A percentile compares a stretch with the other conserved stretches of the same genome.
These are phyloP conservation scores for Tolypocladium nubicola DNA, from an alignment of 2,329 filamentous ascomycete species.

Conservation along the genomic window DNA sequence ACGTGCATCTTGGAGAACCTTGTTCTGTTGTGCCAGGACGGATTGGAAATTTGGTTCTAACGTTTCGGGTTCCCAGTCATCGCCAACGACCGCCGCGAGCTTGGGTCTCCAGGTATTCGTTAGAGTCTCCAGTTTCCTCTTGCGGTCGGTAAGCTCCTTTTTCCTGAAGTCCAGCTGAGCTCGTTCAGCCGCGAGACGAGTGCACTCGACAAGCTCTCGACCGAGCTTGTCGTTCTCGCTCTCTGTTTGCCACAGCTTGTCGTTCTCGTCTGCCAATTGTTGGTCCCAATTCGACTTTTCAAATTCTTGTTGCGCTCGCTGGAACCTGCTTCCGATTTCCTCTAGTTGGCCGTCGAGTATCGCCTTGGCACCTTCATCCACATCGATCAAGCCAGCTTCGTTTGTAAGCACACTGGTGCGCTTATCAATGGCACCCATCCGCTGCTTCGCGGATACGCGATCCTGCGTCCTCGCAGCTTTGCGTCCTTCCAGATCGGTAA, in stretches of 20 bases:
- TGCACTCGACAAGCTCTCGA: slow-evolving; percentile 74
- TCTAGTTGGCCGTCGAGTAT: slow-evolving; percentile 63
- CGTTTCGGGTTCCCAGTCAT: slow-evolving; percentile 56
- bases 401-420: slow-evolving; percentile 56
- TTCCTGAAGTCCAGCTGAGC: slow-evolving; percentile 76
- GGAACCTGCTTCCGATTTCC: slow-evolving; percentile 55
- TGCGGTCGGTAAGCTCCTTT: slow-evolving; percentile 65
- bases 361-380: slow-evolving; percentile 78
- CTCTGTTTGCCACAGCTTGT: slow-evolving; percentile 58
- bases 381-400: slow-evolving; percentile 59
- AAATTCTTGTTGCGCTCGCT: slow-evolving; percentile 51
- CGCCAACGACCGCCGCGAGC: slow-evolving; percentile 53
- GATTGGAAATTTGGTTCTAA: slow-evolving; percentile 63
- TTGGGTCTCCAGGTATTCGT: slow-evolving; percentile 62
- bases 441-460: slow-evolving; percentile 62
- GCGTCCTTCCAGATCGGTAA: slow-evolving; percentile 65
- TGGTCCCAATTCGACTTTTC: slow-evolving; percentile 57
- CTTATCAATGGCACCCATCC: slow-evolving; percentile 63
- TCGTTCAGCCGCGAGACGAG: slow-evolving; percentile 67
- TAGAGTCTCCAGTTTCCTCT: slow-evolving; percentile 68
- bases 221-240: slow-evolving; percentile 61
- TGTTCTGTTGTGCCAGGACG: slow-evolving; percentile 45
- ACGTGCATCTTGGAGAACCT: slow-evolving; percentile 52
- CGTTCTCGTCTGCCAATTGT: slow-evolving; percentile 56
- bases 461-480: slow-evolving; percentile 64